These are phyloP conservation scores for Annulohypoxylon moriforme DNA, from an alignment of 495 filamentous ascomycete genomes.

Conservation along the genomic window DNA sequence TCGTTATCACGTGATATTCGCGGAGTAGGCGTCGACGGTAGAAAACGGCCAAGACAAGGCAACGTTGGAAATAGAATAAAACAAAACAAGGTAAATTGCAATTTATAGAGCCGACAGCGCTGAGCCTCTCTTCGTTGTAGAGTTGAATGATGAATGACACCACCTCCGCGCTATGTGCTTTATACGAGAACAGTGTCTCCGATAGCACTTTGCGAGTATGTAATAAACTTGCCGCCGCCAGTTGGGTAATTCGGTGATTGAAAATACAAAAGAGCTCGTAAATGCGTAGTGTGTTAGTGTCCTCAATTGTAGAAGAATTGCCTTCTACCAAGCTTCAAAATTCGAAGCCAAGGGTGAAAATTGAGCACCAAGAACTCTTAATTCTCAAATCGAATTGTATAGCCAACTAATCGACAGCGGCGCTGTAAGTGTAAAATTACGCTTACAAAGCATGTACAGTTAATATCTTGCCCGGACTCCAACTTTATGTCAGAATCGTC, in stretches of 20 bases:
- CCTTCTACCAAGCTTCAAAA: conserved; percentile 4
- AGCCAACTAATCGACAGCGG: background rate
- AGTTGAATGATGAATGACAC: conserved; percentile 15
- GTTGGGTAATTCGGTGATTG: background rate
- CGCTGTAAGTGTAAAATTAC: background rate
- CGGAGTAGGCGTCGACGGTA: conserved; percentile 15
- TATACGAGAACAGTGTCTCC: conserved; percentile 1
- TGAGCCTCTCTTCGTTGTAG: conserved; percentile 14
- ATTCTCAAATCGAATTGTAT: background rate
- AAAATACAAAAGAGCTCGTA: background rate
- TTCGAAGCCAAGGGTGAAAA: background rate
- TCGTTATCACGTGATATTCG: conserved; percentile 27
- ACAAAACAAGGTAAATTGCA: conserved; percentile 12
- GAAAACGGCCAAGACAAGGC: conserved; percentile 2
- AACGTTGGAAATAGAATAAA: conserved; percentile 11
- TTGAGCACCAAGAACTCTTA: background rate
- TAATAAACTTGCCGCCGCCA: conserved; percentile 6
- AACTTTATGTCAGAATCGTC: background rate
- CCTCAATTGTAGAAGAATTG: background rate
- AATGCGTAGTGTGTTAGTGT: background rate
- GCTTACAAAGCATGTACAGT: conserved; percentile 15
- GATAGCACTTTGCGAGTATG: conserved; percentile 1
- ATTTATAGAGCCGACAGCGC: conserved; percentile 12
- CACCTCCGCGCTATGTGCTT: conserved; percentile 13
- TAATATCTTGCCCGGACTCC: background rate